Evolutionary conservation across 2,329 filamentous ascomycete genomes (phyloP), one percentile per base, ranked within the genome.

Genomic region (Cylindrodendrum hubeiense): DNA sequence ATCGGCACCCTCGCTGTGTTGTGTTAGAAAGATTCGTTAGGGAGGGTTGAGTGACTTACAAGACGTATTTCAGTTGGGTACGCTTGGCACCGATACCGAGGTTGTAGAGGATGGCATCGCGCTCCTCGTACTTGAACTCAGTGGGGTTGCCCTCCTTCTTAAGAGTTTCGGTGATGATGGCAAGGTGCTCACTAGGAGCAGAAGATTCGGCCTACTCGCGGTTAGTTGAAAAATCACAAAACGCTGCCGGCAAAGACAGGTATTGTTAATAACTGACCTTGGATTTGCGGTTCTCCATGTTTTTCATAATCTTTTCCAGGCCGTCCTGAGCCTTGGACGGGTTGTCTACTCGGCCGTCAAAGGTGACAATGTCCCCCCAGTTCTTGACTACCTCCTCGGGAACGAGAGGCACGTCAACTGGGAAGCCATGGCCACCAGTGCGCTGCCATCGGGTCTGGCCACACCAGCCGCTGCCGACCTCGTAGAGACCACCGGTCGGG

Each of bases 361-460:
- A 99, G 83, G 94, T 89, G 79, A 89, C 86, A 75, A 99, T 95
- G 77, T 90, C 87, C 68, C 89, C 84, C 92, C 92, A 97, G 75
- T 91, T 81, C 80, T 90, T 87, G 71, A 89, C 81, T 34, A 99
- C 92, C 72, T 90, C 91, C 82, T 99, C 96, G 19, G 95, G 95
- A 2, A 92, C 95, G 67, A 97, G 84, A 67, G 89, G 85, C 60
- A 93, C 90, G 77, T 98, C 92, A 67, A 97, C 84, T 26, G 95
- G 94, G 91, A 99, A 99, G 71, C 91, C 93, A 78, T 95, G 90
- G 71, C 96, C 96, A 57, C 93, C 93, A 66, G 90, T 90, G 74
- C 96, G 91, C 86, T 99, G 95, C 95, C 95, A 99, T 82, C 96
- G 91, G 60, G 96, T 99, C 79, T 90, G 89, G 69, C 92, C 94